Base-by-base conservation (phyloP, 371 early-diverging fungal species). In the Apophysomyces elegans region DNA sequence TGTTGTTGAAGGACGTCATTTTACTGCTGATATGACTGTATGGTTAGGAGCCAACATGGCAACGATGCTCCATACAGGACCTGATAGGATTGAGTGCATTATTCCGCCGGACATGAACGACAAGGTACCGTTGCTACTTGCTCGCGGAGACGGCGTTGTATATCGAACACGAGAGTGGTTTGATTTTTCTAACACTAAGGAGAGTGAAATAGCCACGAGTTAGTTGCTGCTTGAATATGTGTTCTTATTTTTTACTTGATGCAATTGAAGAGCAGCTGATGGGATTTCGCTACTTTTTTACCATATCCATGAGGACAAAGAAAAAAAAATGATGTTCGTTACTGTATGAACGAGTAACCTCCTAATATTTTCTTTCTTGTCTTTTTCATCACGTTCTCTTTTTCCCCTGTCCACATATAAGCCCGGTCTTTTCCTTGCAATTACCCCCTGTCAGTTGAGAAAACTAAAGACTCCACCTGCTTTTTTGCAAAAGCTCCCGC, bases 71-170 rank as follows among this genome's bases (percentile, higher is more conserved):
- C 54, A 50, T 50, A 26, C 54, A 50, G 54, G 54, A 18, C 54
- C 54, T 26, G 54, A 50, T 50, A 50, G 54, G 54, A 50, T 50
- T 50, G 54, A 50, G 21, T 50, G 54, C 21, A 21, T 50, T 9
- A 8, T 50, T 21, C 54, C 54, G 54, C 21, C 21, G 54, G 70
- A 69, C 11, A n/a, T 66, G 2, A 61, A 61, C 12, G 67, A 69
- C 26, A 74, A 72, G 54, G 67, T 86, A 16, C 90, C 89, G 16
- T 76, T 90, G 50, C 63, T 90, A 65, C 74, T 90, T 44, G 88
- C 86, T 45, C 79, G 89, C 63, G 79, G 83, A 44, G 88, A 88
- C 65, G 90, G 90, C 26, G 83, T 88, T 69, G 80, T 90, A 62
- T 90, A 81, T 65, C 86, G 84, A 60, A 88, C 90, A 50, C 54